phyloP scores from a whole-genome alignment of 176 grass and related monocot species.

The bread wheat (Triticum aestivum) region IWGSC_CS_RefSeq_v2.1 NC_057796.1:379389965-379390464 shows the following conservation, averaged over 20 bases:
- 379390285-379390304: conserved; percentile 8
- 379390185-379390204: neutral
- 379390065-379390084: conserved; percentile 24
- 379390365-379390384: neutral
- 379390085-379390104: conserved; percentile 31
- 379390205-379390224: conserved; percentile 18
- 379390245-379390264: neutral
- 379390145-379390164: neutral
- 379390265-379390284: neutral
- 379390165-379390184: conserved; percentile 2
- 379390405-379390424: neutral
- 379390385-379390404: neutral
- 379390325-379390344: conserved; percentile 16
- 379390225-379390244: neutral
- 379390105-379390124: neutral
- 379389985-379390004: neutral
- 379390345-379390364: neutral
- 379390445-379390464: neutral
- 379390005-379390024: conserved; percentile 47
- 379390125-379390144: conserved; percentile 24
- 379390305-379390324: conserved; percentile 11
- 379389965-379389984: conserved; percentile 77
- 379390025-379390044: conserved; percentile 23
- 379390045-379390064: conserved; percentile 40
- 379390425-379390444: neutral